phyloP scores from a whole-genome alignment of 2,329 filamentous ascomycete species.

The Paracoccidioides lutzii region DNA sequence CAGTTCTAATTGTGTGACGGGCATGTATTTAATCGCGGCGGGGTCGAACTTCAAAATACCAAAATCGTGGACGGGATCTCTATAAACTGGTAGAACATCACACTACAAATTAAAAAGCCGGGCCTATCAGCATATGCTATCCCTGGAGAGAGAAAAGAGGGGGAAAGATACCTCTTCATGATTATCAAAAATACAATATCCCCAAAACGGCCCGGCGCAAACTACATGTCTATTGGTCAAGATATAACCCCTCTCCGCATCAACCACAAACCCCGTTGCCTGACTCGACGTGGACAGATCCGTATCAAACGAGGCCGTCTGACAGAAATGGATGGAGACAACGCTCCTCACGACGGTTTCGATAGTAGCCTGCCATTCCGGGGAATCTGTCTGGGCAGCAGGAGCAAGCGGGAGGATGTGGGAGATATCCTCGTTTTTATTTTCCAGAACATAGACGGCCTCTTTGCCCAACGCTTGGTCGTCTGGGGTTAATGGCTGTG shows the following conservation, averaged over 20 bases:
- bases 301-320: conserved; percentile 97
- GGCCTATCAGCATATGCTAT: neutral
- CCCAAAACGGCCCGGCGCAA: conserved; percentile 91
- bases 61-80: conserved; percentile 96
- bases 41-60: conserved; percentile 94
- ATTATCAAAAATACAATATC: conserved; percentile 96
- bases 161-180: conserved; percentile 57
- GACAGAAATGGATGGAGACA: conserved; percentile 97
- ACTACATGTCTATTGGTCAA: conserved; percentile 88
- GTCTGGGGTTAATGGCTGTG: conserved; percentile 24
- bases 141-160: neutral
- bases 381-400: conserved; percentile 41
- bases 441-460: conserved; percentile 24
- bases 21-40: conserved; percentile 94
- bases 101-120: conserved; percentile 43
- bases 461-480: conserved; percentile 29
- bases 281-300: conserved; percentile 86
- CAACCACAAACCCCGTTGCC: conserved; percentile 94
- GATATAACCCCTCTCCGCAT: conserved; percentile 82
- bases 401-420: conserved; percentile 13
- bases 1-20: conserved; percentile 63
- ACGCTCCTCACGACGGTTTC: conserved; percentile 89
- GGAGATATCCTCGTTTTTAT: conserved; percentile 35
- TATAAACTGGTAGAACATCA: conserved; percentile 91
- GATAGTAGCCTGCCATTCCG: conserved; percentile 92